Conservation (phyloP, 2,329 filamentous ascomycete genomes). For the Apiospora malaysiana region DNA sequence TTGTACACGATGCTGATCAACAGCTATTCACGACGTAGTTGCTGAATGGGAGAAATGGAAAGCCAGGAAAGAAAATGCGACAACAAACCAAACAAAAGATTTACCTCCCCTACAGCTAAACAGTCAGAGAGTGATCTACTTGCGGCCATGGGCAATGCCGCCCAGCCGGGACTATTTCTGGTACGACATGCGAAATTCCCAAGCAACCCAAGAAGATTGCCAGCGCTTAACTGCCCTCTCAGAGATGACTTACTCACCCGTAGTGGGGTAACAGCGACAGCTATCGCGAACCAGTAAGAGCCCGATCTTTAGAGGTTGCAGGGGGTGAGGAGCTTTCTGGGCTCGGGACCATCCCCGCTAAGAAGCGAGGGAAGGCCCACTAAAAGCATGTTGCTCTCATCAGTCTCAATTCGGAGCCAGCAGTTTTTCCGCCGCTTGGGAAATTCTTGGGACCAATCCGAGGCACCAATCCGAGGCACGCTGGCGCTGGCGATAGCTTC, state of each 20-base stretch:
- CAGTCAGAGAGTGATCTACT: not conserved
- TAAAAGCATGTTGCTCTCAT: not conserved
- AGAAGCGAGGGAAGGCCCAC: not conserved
- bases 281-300: not conserved
- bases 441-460: slow-evolving; percentile 2
- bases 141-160: slow-evolving; percentile 1
- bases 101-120: not conserved
- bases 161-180: not conserved
- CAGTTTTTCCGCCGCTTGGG: slow-evolving; percentile 13
- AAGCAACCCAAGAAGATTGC: slow-evolving; percentile 9
- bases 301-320: not conserved
- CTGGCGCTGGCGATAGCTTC: slow-evolving; percentile 14
- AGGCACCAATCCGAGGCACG: not conserved
- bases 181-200: slow-evolving; percentile 10
- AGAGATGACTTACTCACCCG: slow-evolving; percentile 15
- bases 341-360: not conserved
- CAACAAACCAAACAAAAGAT: not conserved
- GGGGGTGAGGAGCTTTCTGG: not conserved
- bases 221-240: slow-evolving; percentile 22
- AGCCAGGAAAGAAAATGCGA: not conserved
- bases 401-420: no score
- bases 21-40: not conserved
- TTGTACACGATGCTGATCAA: not conserved
- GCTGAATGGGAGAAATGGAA: not conserved
- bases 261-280: slow-evolving; percentile 10